Evolutionary conservation across 352 stramenopile species (phyloP).

Genomic region (Globisporangium recalcitrans): DNA sequence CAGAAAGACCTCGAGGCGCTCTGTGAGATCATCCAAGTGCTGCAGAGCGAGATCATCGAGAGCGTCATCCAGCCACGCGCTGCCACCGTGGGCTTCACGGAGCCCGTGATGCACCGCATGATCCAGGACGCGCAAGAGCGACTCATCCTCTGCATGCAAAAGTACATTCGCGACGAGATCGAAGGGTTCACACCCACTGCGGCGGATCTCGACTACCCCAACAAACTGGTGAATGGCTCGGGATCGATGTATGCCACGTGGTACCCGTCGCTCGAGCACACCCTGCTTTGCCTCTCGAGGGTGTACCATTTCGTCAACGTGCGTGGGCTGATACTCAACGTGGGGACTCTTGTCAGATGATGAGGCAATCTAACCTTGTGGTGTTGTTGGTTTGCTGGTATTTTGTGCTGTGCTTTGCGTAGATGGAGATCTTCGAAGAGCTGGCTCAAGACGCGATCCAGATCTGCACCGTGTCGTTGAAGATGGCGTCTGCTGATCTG

Average conservation of each 20-base stretch:
- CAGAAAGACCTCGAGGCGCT: conserved; percentile 75
- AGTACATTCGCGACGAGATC: conserved; percentile 81
- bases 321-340: neutral
- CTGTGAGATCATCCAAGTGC: conserved; percentile 75
- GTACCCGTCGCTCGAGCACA: conserved; percentile 81
- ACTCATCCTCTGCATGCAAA: conserved; percentile 80
- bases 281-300: conserved; percentile 80
- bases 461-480: conserved; percentile 70
- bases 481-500: conserved; percentile 70
- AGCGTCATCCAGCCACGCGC: conserved; percentile 51
- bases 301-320: conserved; percentile 83
- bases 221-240: conserved; percentile 43
- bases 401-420: neutral
- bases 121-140: conserved; percentile 80
- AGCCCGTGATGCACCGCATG: conserved; percentile 80
- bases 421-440: conserved; percentile 85
- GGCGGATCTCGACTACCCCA: conserved; percentile 65
- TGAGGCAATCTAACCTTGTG: neutral
- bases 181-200: conserved; percentile 57
- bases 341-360: neutral
- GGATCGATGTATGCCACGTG: conserved; percentile 70
- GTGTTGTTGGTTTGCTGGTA: neutral
- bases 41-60: conserved; percentile 76
- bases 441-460: conserved; percentile 80
- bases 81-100: conserved; percentile 44